Evolutionary conservation across 192 early-diverging fungal species (phyloP).

Genomic region (Linnemannia exigua): DNA sequence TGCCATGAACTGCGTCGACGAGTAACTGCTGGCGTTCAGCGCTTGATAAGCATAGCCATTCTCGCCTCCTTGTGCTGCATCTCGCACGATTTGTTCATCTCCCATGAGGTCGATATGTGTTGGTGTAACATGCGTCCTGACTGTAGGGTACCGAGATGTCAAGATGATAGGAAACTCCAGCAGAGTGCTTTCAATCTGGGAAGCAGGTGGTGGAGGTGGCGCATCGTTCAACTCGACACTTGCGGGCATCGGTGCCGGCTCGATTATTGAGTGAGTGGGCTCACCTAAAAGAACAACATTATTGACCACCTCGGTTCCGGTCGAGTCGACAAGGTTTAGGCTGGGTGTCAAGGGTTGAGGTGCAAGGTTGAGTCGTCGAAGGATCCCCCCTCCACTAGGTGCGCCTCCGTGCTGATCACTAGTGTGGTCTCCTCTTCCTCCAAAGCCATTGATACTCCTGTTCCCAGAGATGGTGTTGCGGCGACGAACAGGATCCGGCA

Average conservation of each 20-base stretch:
- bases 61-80: neutral
- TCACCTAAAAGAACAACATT: conserved; percentile 50
- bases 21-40: conserved; percentile 15
- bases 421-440: neutral
- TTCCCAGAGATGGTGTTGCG: conserved; percentile 24
- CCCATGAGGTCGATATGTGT: neutral
- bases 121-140: neutral
- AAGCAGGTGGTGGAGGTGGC: conserved; percentile 37
- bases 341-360: conserved; percentile 31
- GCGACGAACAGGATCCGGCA: conserved; percentile 21
- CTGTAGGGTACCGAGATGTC: conserved; percentile 35
- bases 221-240: conserved; percentile 47
- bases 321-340: conserved; percentile 40
- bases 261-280: conserved; percentile 45
- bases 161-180: conserved; percentile 55
- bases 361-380: conserved; percentile 38
- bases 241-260: conserved; percentile 34
- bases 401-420: neutral
- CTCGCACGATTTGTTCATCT: neutral
- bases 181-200: conserved; percentile 36
- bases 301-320: conserved; percentile 34
- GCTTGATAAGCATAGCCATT: conserved; percentile 10
- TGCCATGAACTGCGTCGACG: neutral
- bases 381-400: conserved; percentile 34
- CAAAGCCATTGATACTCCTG: conserved; percentile 5